phyloP scores from a whole-genome alignment of 169 alveolate species.

The Eimeria praecox region DNA sequence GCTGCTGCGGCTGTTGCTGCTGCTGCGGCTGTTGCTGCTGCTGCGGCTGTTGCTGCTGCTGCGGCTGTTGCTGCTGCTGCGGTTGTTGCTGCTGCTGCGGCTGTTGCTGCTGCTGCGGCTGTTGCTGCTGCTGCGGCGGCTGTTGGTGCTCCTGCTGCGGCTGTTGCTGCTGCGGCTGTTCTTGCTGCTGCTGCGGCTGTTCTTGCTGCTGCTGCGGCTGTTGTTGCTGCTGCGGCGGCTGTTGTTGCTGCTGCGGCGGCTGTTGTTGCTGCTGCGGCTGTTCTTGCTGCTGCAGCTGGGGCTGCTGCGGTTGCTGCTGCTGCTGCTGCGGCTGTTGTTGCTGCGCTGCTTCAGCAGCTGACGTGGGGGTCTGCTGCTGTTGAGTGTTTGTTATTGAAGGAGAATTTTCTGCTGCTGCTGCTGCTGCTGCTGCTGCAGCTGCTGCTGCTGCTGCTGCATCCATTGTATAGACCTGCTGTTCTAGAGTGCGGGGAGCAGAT shows the following conservation, averaged over 20 bases:
- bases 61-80: slow-evolving; percentile 16
- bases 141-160: neutral
- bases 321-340: too few relatives aligned
- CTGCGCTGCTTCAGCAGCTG: neutral
- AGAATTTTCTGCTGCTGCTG: neutral
- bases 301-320: too few relatives aligned
- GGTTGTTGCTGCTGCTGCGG: neutral
- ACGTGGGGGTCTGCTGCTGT: neutral
- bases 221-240: neutral
- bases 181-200: neutral
- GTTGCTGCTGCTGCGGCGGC: neutral
- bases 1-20: too few relatives aligned
- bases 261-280: neutral
- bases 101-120: slow-evolving; percentile 42
- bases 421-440: slow-evolving; percentile 6
- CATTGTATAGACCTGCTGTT: too few relatives aligned
- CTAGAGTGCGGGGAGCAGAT: too few relatives aligned
- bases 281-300: too few relatives aligned
- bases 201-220: neutral
- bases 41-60: neutral
- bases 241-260: slow-evolving; percentile 1
- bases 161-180: neutral
- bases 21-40: neutral
- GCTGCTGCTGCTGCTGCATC: neutral
- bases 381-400: too few relatives aligned